Base-by-base conservation (phyloP, 31 red algal genomes). In the Asparagopsis taxiformis region DNA sequence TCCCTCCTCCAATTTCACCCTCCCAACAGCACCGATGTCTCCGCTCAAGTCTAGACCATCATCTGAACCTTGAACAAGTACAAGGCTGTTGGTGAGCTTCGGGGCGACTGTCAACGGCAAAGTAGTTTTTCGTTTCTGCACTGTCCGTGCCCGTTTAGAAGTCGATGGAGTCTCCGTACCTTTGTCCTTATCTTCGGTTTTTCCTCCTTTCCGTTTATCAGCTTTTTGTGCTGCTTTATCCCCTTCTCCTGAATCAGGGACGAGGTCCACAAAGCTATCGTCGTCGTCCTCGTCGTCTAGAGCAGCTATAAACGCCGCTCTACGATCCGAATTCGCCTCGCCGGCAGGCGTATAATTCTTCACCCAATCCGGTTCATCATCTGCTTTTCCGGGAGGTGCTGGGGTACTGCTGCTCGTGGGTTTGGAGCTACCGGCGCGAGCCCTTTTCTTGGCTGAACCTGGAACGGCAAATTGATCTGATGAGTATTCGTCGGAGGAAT, bases 11-110 rank as follows among this genome's bases (percentile, higher is more conserved):
- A 80, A 34, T 50, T 90, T 90, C 2, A 81, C 86, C 21, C 86
- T 36, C 31, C 86, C 86, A 56, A 90, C 76, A 29, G 86, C 75
- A 3, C 86, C 86, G 16, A 90, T 52, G 69, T 90, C 86, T 9
- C 86, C 86, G 37, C 74, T 80, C 17, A 90, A 65, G 68, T 90
- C 86, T 11, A 90, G 37, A 15, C 22, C 37, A 54, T 72, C 69
- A 38, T 60, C 74, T 31, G 19, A 68, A 54, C 74, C 52, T 52
- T 88, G 84, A 29, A 88, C 34, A 3, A 88, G 58, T 41, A 88
- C 65, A 34, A 88, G 44, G 23, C 52, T 66, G 7, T 88, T 73
- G 16, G 77, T 65, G 31, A 88, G 28, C 34, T 88, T 88, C 50
- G 71, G 46, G 1, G 54, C 65, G 31, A 71, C 64, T 22, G 46